phyloP scores from a whole-genome alignment of 2,329 filamentous ascomycete genomes.

The Phialocephala sp. region DNA sequence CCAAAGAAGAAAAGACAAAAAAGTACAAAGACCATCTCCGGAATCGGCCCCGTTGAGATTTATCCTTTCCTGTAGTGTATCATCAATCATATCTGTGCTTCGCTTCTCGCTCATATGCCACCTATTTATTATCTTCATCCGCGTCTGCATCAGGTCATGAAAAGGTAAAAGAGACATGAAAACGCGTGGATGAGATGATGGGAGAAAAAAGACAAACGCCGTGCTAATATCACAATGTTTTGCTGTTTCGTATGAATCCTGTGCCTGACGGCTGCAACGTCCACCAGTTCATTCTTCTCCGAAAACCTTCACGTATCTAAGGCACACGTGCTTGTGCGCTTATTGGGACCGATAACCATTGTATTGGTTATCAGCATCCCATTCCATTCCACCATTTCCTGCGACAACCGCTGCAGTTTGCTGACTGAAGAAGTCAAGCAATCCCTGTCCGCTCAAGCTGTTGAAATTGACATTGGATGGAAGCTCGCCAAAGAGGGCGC shows the following conservation, averaged over 20 bases:
- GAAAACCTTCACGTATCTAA: slow-evolving; percentile 4
- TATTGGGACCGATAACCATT: slow-evolving; percentile 34
- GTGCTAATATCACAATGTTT: slow-evolving; percentile 37
- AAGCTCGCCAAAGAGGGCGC: slow-evolving; percentile 40
- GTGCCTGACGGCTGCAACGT: slow-evolving; percentile 29
- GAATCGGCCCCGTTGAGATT: slow-evolving; percentile 38
- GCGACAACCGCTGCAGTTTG: slow-evolving; percentile 32
- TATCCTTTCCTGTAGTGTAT: slow-evolving; percentile 20
- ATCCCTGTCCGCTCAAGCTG: slow-evolving; percentile 34
- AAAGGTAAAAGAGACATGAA: slow-evolving; percentile 22
- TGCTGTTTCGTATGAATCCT: slow-evolving; percentile 24
- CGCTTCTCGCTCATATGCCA: slow-evolving; percentile 13
- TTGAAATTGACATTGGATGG: slow-evolving; percentile 31
- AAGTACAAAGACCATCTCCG: slow-evolving; percentile 31
- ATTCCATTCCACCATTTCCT: slow-evolving; percentile 36
- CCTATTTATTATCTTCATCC: slow-evolving; percentile 9
- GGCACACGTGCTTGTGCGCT: slow-evolving; percentile 12
- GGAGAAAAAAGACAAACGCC: slow-evolving; percentile 28
- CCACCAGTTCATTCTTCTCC: slow-evolving; percentile 29
- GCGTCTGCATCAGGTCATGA: slow-evolving; percentile 22
- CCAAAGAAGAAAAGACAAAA: slow-evolving; percentile 6
- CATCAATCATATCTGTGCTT: slow-evolving; percentile 13
- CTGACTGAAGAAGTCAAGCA: slow-evolving; percentile 41
- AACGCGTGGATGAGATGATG: slow-evolving; percentile 18
- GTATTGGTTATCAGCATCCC: slow-evolving; percentile 36